phyloP scores from a whole-genome alignment of 2,329 filamentous ascomycete species.

The Fusarium redolens region DNA sequence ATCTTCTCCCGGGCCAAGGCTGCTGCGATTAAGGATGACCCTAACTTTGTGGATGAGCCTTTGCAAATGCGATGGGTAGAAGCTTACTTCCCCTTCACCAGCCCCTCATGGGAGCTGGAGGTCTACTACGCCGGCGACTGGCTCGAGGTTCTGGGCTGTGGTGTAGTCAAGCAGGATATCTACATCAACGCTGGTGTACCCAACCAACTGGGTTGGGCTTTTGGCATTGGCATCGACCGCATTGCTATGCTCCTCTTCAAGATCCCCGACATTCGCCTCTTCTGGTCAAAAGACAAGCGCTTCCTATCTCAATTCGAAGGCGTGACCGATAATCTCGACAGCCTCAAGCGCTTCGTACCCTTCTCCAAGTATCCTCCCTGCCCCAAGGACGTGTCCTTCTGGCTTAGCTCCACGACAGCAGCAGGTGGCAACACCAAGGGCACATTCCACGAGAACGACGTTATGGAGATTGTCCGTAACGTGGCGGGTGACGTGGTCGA shows the following conservation, averaged over 20 bases:
- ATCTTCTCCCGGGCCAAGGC: conserved; percentile 84
- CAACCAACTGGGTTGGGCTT: conserved; percentile 89
- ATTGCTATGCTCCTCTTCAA: conserved; percentile 98
- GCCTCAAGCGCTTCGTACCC: conserved; percentile 75
- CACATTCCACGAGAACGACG: conserved; percentile 89
- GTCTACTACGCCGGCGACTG: conserved; percentile 95
- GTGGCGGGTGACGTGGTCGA: conserved; percentile 87
- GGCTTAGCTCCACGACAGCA: conserved; percentile 68
- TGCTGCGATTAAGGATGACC: conserved; percentile 67
- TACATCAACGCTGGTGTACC: conserved; percentile 81
- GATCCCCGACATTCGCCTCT: conserved; percentile 94
- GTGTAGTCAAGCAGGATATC: conserved; percentile 86
- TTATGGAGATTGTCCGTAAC: conserved; percentile 93
- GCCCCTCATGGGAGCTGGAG: conserved; percentile 94
- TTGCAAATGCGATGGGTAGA: conserved; percentile 93
- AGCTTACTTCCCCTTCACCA: conserved; percentile 97
- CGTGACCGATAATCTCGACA: conserved; percentile 62
- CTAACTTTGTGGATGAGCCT: conserved; percentile 71
- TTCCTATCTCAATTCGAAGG: conserved; percentile 88
- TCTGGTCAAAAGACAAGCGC: conserved; percentile 88
- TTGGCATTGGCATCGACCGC: conserved; percentile 91
- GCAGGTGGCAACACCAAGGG: conserved; percentile 60
- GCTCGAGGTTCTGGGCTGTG: conserved; percentile 96
- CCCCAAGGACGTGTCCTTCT: conserved; percentile 94
- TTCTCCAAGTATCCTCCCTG: conserved; percentile 94